Base-by-base conservation (phyloP, 257 asterid genomes). In the Solanum rostratum region DNA sequence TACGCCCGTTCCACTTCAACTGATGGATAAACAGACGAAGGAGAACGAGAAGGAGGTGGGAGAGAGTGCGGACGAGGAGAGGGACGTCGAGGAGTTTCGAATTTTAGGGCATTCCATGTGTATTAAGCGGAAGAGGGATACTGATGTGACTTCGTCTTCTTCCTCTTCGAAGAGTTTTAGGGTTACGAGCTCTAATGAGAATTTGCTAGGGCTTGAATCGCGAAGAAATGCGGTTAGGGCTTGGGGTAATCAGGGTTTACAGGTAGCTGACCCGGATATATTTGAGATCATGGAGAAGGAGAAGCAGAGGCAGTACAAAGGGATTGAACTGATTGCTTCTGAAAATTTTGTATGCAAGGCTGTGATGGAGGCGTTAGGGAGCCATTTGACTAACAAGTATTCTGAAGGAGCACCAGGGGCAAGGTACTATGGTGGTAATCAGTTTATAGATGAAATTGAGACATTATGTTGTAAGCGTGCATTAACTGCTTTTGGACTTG, bases 321-420 rank as follows among this genome's bases (percentile, higher is more conserved):
- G 98, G 86, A 93, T 95, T 81, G 98, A 95, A 86, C 84, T 95
- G 84, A 93, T 95, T 78, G 98, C 98, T 49, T 93, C 98, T 0
- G 98, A 95, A 90, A 95, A 95, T 90, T 95, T 92, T 46, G 97
- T 94, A 57, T 93, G 97, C 87, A 92, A 88, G 86, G 98, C 97
- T 2, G 98, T 93, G 30, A 91, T 92, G 94, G 94, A 93, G 85
- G 98, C 98, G 3, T 60, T 95, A 65, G 98, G 98, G 39, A 95
- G 98, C 91, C 97, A 91, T 84, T 87, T 95, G 84, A 95, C 98
- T 7, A 95, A 95, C 49, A 93, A 95, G 83, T 95, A 95, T 83
- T 95, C 98, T 0, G 98, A 95, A 87, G 98, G 98, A 45, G 85
- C 90, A 91, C 94, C 97, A 0, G 98, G 98, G 29, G 95, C 94